Evolutionary conservation across 306 rosid species (phyloP).

Genomic region (Senna tora): DNA sequence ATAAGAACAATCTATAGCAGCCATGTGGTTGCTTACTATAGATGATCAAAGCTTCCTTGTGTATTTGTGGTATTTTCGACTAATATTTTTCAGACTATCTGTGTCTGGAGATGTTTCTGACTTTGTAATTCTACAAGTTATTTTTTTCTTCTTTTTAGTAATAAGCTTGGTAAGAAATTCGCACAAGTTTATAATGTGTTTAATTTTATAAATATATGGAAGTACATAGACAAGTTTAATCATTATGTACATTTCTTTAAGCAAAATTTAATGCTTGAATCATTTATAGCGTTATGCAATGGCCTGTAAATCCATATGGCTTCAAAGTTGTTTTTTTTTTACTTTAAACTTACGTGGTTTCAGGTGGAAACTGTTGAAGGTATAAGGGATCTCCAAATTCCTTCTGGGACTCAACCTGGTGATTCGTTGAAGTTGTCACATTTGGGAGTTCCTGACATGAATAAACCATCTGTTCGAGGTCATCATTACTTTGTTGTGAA

Average conservation of each 20-base stretch:
- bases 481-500: conserved; percentile 84
- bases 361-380: conserved; percentile 98
- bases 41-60: conserved; percentile 23
- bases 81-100: neutral
- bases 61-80: neutral
- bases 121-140: neutral
- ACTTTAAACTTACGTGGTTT: conserved; percentile 31
- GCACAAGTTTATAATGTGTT: neutral
- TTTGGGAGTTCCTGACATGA: conserved; percentile 85
- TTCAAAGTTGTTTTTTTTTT: conserved; percentile 29
- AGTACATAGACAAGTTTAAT: neutral
- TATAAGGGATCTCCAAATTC: conserved; percentile 70
- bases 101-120: neutral
- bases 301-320: neutral
- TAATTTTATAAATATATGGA: neutral
- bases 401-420: conserved; percentile 91
- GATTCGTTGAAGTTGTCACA: conserved; percentile 65
- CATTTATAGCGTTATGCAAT: conserved; percentile 32
- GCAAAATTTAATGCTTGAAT: conserved; percentile 24
- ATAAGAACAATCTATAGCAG: neutral
- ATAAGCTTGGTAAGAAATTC: too few relatives aligned
- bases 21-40: neutral
- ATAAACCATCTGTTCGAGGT: conserved; percentile 78
- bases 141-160: too few relatives aligned
- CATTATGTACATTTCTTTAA: conserved; percentile 5